phyloP scores from a whole-genome alignment of 2,329 filamentous ascomycete species.

The Colletotrichum sp. region DNA sequence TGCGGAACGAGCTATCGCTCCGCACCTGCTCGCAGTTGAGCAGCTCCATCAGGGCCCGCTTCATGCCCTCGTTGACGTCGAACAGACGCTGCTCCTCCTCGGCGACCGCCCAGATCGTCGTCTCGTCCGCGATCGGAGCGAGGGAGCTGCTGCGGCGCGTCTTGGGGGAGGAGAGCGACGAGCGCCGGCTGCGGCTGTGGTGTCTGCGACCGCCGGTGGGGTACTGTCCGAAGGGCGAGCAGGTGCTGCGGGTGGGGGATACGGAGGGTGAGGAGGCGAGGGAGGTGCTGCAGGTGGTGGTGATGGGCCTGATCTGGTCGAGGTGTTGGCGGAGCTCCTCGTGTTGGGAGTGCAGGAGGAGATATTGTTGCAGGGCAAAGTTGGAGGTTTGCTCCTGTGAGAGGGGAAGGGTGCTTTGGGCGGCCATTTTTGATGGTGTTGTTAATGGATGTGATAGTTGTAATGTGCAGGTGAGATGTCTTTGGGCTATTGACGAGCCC shows the following conservation, averaged over 20 bases:
- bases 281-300: constrained; percentile 34
- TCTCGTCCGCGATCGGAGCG: constrained; percentile 50
- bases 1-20: constrained; percentile 55
- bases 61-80: constrained; percentile 65
- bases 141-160: constrained; percentile 24
- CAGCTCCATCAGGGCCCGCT: constrained; percentile 64
- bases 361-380: constrained; percentile 59
- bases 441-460: constrained; percentile 9
- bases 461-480: constrained; percentile 22
- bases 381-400: constrained; percentile 41
- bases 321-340: constrained; percentile 57
- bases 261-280: constrained; percentile 58
- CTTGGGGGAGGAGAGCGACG: constrained; percentile 26
- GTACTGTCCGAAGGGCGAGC: constrained; percentile 33
- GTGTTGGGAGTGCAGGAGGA: constrained; percentile 59
- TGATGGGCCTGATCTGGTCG: constrained; percentile 52
- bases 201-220: constrained; percentile 39
- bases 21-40: constrained; percentile 65
- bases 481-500: constrained; percentile 20
- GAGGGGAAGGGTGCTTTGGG: background rate
- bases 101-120: constrained; percentile 53
- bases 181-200: constrained; percentile 47
- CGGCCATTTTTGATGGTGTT: constrained; percentile 14
- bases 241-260: constrained; percentile 63
- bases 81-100: constrained; percentile 59